These are phyloP conservation scores for Trichophyton benhamiae DNA, from an alignment of 2,329 filamentous ascomycete species.

Conservation along the genomic window DNA sequence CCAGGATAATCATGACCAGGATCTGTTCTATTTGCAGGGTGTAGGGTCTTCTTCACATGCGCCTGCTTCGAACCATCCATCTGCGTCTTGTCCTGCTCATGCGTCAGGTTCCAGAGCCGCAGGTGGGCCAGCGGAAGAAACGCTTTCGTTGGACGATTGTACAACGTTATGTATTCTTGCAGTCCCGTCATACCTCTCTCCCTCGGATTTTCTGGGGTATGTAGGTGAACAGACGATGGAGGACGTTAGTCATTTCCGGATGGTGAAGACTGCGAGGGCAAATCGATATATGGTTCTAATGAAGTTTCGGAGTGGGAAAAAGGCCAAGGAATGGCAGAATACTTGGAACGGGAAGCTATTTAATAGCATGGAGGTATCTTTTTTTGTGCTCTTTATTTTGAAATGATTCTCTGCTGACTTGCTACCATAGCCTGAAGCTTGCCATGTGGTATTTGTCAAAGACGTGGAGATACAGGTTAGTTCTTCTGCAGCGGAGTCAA, in stretches of 20 bases:
- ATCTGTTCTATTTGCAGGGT: constrained; percentile 30
- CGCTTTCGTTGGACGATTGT: constrained; percentile 45
- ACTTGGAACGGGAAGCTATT: constrained; percentile 91
- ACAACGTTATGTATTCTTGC: constrained; percentile 87
- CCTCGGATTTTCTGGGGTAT: constrained; percentile 81
- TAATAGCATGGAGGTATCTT: constrained; percentile 70
- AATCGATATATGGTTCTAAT: constrained; percentile 93
- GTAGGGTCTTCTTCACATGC: constrained; percentile 12
- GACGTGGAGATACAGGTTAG: constrained; percentile 58
- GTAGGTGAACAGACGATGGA: constrained; percentile 77
- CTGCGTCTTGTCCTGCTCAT: no score
- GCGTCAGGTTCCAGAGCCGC: no score
- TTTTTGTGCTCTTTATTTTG: constrained; percentile 9
- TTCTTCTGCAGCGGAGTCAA: constrained; percentile 30
- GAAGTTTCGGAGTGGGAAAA: constrained; percentile 69
- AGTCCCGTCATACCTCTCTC: constrained; percentile 85
- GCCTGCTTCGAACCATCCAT: no score
- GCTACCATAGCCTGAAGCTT: constrained; percentile 62
- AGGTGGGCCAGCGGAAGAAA: background rate
- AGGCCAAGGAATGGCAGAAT: constrained; percentile 66
- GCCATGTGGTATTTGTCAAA: constrained; percentile 88
- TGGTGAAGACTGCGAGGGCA: constrained; percentile 78
- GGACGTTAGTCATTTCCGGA: constrained; percentile 82
- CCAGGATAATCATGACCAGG: constrained; percentile 31
- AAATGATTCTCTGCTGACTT: constrained; percentile 8